Conservation (phyloP, 2,329 filamentous ascomycete species). For the Xylaria polymorpha region DNA sequence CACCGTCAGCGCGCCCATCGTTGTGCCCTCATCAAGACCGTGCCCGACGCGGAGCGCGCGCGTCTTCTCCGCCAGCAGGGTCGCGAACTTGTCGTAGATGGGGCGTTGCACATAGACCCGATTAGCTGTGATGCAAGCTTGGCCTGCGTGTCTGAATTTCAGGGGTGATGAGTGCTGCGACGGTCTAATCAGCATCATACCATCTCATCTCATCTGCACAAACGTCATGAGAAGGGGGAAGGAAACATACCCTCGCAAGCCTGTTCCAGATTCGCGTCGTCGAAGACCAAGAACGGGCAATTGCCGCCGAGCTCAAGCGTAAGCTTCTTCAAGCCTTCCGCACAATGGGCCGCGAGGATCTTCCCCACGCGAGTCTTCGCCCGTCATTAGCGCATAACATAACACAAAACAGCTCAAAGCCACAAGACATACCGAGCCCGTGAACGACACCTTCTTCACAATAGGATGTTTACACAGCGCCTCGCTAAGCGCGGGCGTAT, state of each 20-base stretch:
- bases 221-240: background rate
- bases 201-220: background rate
- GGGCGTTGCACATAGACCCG: conserved; percentile 72
- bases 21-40: conserved; percentile 64
- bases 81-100: conserved; percentile 70
- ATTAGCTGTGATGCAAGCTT: conserved; percentile 74
- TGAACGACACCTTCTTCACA: conserved; percentile 78
- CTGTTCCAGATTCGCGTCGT: conserved; percentile 73
- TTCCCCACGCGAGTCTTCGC: conserved; percentile 73
- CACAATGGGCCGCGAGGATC: conserved; percentile 72
- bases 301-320: conserved; percentile 80
- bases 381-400: conserved; percentile 22
- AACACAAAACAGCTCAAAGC: no score
- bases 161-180: conserved; percentile 49
- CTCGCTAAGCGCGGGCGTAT: conserved; percentile 59
- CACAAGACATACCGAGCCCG: conserved; percentile 59
- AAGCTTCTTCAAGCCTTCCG: conserved; percentile 74
- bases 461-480: conserved; percentile 59
- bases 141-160: conserved; percentile 66
- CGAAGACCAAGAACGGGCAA: conserved; percentile 73
- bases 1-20: conserved; percentile 71
- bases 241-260: conserved; percentile 60
- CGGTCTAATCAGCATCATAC: background rate
- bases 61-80: conserved; percentile 64
- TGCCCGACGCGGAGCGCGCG: conserved; percentile 70